Percentiles rank a stretch among this genome's conserved stretches.
phyloP scores from a whole-genome alignment of 139 green algal species.

The Picochlorum costavermella region DNA sequence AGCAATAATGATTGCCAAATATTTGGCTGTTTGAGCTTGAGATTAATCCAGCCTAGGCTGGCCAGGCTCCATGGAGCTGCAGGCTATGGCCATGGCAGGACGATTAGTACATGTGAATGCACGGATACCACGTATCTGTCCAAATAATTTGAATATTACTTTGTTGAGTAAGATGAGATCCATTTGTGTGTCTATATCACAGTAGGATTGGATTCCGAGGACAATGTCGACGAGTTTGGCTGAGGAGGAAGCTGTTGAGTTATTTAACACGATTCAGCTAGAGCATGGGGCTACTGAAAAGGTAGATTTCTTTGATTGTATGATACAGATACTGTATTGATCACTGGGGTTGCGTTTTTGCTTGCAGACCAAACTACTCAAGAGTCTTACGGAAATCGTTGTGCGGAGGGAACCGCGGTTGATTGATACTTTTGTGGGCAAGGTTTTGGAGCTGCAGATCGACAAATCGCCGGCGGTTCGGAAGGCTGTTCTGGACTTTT shows the following conservation, averaged over 20 bases:
- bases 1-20: no score
- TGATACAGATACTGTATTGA: background rate
- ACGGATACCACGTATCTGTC: no score
- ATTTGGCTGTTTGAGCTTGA: no score
- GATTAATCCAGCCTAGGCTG: no score
- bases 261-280: slow-evolving; percentile 32
- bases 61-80: no score
- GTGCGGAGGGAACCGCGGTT: slow-evolving; percentile 28
- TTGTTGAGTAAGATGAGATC: no score
- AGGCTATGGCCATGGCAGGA: no score
- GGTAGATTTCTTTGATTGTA: slow-evolving; percentile 7
- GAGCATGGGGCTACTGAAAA: slow-evolving; percentile 9
- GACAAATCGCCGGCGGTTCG: slow-evolving; percentile 29
- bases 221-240: background rate
- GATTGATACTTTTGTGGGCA: slow-evolving; percentile 31
- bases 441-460: slow-evolving; percentile 36
- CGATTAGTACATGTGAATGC: no score
- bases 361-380: slow-evolving; percentile 31
- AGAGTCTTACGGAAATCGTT: slow-evolving; percentile 37
- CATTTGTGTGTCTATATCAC: no score
- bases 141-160: no score
- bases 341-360: background rate
- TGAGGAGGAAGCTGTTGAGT: slow-evolving; percentile 22
- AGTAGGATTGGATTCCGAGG: no score
- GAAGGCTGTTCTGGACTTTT: slow-evolving; percentile 21